phyloP scores from a whole-genome alignment of 768 basidiomycete species.

The Daedaleopsis sinensis region DNA sequence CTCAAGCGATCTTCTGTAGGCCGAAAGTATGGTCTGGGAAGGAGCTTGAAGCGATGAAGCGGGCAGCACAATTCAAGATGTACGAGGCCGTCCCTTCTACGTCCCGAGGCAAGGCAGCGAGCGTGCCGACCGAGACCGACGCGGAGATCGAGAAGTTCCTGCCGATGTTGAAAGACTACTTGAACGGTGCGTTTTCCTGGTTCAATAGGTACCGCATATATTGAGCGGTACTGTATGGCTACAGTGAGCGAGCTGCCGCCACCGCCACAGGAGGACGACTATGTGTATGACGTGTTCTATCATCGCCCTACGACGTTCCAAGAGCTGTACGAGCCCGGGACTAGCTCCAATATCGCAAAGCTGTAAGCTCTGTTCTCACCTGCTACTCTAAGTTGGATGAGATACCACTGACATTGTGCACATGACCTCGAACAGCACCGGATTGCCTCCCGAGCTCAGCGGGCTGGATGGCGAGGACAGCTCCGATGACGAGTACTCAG shows the following conservation, averaged over 20 bases:
- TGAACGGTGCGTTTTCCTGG: conserved; percentile 49
- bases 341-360: conserved; percentile 60
- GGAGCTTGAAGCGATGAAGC: conserved; percentile 40
- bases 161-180: conserved; percentile 77
- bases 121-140: conserved; percentile 36
- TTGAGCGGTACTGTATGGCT: neutral
- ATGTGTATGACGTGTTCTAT: conserved; percentile 86
- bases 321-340: conserved; percentile 56
- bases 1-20: conserved; percentile 34
- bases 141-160: conserved; percentile 77
- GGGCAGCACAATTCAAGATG: conserved; percentile 54
- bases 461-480: conserved; percentile 51
- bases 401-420: neutral
- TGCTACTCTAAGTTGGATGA: too few relatives aligned
- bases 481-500: conserved; percentile 66
- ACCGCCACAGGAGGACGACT: conserved; percentile 50
- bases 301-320: conserved; percentile 61
- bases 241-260: conserved; percentile 36
- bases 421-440: conserved; percentile 46
- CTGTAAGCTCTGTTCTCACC: conserved; percentile 46
- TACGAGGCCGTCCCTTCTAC: conserved; percentile 65
- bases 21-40: conserved; percentile 59
- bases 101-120: conserved; percentile 1
- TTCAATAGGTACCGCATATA: neutral
- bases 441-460: conserved; percentile 58